Percentiles rank a stretch among this genome's conserved stretches.
Conservation (phyloP, 352 stramenopile species). For the Phytophthora cryptogea region DNA sequence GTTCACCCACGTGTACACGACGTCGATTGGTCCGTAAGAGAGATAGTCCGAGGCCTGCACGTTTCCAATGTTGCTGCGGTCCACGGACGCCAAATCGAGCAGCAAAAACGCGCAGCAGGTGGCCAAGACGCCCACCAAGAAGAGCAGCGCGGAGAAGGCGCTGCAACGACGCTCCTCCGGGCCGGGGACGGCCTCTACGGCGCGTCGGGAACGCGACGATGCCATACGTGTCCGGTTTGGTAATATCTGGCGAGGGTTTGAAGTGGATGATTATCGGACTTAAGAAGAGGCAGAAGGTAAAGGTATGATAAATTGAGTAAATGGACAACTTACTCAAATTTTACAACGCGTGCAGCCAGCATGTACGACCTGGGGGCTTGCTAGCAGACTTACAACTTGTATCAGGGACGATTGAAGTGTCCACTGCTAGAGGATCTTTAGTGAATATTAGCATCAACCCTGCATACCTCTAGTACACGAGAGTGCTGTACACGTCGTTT, state of each 20-base stretch:
- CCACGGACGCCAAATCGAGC: slow-evolving; percentile 17
- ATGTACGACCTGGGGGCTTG: too few relatives aligned
- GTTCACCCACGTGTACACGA: slow-evolving; percentile 98
- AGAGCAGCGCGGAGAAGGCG: neutral
- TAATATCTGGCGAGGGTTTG: neutral
- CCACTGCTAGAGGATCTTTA: too few relatives aligned
- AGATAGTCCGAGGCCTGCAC: slow-evolving; percentile 59
- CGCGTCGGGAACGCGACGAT: slow-evolving; percentile 24
- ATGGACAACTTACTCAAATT: too few relatives aligned
- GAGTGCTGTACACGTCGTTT: neutral
- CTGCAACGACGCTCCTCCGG: neutral
- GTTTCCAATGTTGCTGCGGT: slow-evolving; percentile 70
- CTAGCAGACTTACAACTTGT: too few relatives aligned
- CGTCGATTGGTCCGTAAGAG: slow-evolving; percentile 90
- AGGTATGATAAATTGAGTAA: too few relatives aligned
- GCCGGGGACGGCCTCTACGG: slow-evolving; percentile 1
- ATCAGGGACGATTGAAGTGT: too few relatives aligned
- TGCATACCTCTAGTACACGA: neutral
- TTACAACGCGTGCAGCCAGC: too few relatives aligned
- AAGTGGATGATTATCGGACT: slow-evolving; percentile 6
- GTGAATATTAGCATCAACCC: neutral
- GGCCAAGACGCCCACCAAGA: slow-evolving; percentile 18
- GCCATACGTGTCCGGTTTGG: slow-evolving; percentile 19
- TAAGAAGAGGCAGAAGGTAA: slow-evolving; percentile 1
- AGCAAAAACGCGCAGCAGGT: slow-evolving; percentile 17